Evolutionary conservation across 2,329 filamentous ascomycete species (phyloP), one percentile per base, ranked within the genome.

Genomic region (Coniochaeta pulveracea): DNA sequence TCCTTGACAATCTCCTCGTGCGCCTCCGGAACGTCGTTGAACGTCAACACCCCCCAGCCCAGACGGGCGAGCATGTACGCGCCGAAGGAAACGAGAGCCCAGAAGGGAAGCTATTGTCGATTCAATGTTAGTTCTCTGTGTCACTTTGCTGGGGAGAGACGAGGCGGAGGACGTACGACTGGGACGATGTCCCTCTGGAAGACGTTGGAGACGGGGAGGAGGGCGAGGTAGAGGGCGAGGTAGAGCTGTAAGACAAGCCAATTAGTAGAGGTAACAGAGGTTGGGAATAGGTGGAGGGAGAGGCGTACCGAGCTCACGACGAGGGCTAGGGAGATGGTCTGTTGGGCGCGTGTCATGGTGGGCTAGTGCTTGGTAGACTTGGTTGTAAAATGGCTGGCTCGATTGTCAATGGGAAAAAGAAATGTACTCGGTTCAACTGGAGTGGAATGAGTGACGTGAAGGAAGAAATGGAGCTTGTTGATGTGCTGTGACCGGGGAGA

Each of bases 11-110:
- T 65, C 61, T 95, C 88, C 54, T 79, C 75, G 60, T 96, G 82
- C 34, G 91, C 91, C 40, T 85, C 73, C 35, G 89, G 88, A 31
- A 93, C 85, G 59, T 96, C 88, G 66, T 94, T 91, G 72, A 98
- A 98, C 37, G 85, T 94, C 54, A 94, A 69, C 47, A 98, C 84
- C 43, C 91, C 91, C 65, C 77, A 82, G 49, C 91, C 91, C 41
- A 98, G 80, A 48, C 85, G 85, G 64, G 81, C 85, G 43, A 98
- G 80, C 14, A 98, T 79, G 61, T 86, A 88, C 41, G 88, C 82
- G 58, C 88, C 91, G 53, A 96, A 88, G 15, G 83, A 78, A 44
- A 98, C 83, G 47, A 96, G 68, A 29, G 75, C 76, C 83, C 89
- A 98, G 65, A 95, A 84, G 36, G 91, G 91, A 30, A 96, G 73